Percentiles rank a stretch among this genome's conserved stretches.
phyloP scores from a whole-genome alignment of 768 basidiomycete species.

The Hypholoma fasciculare region DNA sequence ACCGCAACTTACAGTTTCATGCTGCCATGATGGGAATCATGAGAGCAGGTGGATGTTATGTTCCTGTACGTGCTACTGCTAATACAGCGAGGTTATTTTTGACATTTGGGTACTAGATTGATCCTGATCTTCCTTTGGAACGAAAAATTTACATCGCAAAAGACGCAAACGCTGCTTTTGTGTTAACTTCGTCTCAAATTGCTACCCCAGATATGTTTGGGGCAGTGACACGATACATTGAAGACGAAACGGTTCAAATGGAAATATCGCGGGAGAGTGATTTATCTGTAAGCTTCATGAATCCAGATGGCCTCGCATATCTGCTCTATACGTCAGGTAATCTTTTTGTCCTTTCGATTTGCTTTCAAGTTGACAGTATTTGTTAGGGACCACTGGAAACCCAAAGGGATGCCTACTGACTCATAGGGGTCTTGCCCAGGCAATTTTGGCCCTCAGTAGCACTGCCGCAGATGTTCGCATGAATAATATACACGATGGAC shows the following conservation, averaged over 20 bases:
- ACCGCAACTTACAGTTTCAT: constrained; percentile 42
- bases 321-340: constrained; percentile 52
- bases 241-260: constrained; percentile 20
- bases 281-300: constrained; percentile 27
- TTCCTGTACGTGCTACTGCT: constrained; percentile 35
- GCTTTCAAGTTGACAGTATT: neutral
- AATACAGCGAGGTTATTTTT: neutral
- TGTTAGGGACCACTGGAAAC: constrained; percentile 47
- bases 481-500: constrained; percentile 25
- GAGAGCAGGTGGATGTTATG: constrained; percentile 52
- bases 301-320: constrained; percentile 36
- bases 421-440: constrained; percentile 29
- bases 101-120: constrained; percentile 35
- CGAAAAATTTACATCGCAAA: constrained; percentile 44
- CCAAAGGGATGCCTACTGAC: constrained; percentile 51
- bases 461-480: constrained; percentile 29
- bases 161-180: constrained; percentile 41
- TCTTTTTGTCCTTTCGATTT: neutral
- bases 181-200: constrained; percentile 31
- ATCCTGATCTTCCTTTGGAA: constrained; percentile 47
- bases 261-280: constrained; percentile 27
- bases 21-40: constrained; percentile 42
- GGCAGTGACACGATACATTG: constrained; percentile 21
- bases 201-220: constrained; percentile 24
- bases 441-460: constrained; percentile 31